Conservation (phyloP, 2,329 filamentous ascomycete species). For the Aspergillus hortae region DNA sequence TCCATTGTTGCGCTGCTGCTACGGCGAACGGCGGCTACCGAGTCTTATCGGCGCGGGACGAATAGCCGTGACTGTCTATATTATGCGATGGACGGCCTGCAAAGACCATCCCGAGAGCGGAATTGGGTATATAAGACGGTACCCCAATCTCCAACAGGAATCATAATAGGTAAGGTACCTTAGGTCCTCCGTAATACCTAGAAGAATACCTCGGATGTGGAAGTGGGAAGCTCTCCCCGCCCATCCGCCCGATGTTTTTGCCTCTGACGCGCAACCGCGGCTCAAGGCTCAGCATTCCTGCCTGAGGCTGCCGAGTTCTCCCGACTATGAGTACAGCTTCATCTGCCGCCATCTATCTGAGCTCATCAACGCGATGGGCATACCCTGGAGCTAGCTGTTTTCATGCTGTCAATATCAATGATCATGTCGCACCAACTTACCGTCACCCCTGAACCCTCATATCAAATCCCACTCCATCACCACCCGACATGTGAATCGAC, state of each 20-base stretch:
- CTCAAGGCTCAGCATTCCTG: not conserved
- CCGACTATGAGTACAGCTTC: too few species aligned
- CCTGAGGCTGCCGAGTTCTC: too few species aligned
- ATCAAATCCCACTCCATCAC: not conserved
- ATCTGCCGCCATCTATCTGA: too few species aligned
- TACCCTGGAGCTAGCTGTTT: not conserved
- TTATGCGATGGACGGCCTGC: not conserved
- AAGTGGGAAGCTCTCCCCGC: not conserved
- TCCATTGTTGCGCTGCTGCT: not conserved
- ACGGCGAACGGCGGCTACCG: slow-evolving; percentile 1
- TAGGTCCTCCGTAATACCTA: not conserved
- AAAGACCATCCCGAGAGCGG: not conserved
- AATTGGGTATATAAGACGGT: not conserved
- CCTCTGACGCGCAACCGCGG: not conserved
- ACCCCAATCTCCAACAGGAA: not conserved
- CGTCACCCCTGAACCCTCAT: too few species aligned
- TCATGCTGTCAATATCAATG: not conserved
- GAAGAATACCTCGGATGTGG: not conserved
- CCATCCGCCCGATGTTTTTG: not conserved
- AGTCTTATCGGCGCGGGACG: not conserved
- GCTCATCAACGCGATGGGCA: too few species aligned
- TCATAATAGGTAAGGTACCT: too few species aligned
- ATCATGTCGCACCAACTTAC: not conserved
- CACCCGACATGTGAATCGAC: not conserved
- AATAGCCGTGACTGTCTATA: not conserved